Conservation (phyloP, 352 stramenopile genomes). For the Thalassiosira sp. region DNA sequence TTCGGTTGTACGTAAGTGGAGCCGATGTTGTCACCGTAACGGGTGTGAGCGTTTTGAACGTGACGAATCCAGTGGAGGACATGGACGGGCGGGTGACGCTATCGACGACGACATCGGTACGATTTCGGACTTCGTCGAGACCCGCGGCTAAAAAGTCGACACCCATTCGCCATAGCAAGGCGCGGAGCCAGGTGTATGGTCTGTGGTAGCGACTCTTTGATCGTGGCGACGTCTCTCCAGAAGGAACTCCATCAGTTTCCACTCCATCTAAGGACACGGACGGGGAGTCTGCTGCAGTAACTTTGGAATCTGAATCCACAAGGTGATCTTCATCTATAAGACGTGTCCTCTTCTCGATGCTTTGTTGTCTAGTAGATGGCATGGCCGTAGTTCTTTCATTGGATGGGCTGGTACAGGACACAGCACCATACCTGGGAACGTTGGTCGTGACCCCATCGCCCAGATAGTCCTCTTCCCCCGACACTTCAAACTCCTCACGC, state of each 20-base stretch:
- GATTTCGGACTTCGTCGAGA: constrained; percentile 43
- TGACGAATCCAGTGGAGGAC: constrained; percentile 83
- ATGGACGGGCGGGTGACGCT: constrained; percentile 64
- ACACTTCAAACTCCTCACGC: constrained; percentile 52
- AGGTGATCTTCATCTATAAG: constrained; percentile 36
- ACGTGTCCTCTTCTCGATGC: constrained; percentile 12
- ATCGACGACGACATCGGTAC: constrained; percentile 61
- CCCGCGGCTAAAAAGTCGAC: constrained; percentile 48
- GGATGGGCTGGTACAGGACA: too few relatives aligned
- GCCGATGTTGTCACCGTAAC: constrained; percentile 70
- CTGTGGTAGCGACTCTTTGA: constrained; percentile 18
- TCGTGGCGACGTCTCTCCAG: not conserved
- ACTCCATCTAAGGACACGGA: not conserved
- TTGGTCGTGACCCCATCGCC: not conserved
- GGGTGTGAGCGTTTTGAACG: constrained; percentile 79
- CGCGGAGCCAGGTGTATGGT: constrained; percentile 29
- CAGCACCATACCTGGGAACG: constrained; percentile 7
- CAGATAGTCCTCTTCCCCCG: constrained; percentile 35
- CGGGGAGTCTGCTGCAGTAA: not conserved
- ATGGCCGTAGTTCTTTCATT: too few relatives aligned
- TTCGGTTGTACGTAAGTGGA: constrained; percentile 72
- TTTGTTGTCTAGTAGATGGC: not conserved
- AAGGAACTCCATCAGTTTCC: not conserved
- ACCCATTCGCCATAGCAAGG: constrained; percentile 44
- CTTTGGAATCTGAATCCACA: constrained; percentile 8